Evolutionary conservation across 345 rosid genomes (phyloP), one percentile per base, ranked within the genome.

Genomic region (Populus simonii): DNA sequence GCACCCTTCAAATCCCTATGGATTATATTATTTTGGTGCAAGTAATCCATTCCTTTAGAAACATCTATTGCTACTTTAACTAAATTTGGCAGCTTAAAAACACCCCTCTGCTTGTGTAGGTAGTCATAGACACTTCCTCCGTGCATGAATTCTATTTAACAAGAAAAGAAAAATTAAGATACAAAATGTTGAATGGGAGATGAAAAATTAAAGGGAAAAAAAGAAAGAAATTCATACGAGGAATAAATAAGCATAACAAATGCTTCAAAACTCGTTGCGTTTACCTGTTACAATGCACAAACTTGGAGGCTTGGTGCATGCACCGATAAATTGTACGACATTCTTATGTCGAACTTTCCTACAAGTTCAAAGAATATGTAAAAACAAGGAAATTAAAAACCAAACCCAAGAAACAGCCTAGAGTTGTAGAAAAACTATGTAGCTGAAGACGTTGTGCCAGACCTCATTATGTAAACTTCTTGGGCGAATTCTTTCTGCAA

Each of bases 101-200:
- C 89, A 74, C 98, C 98, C 81, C 79, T 89, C 74, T 89, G 97
- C 86, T 96, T 96, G 85, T 96, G 99, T 75, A 96, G 89, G 86
- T 93, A 96, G 84, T 96, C 99, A 82, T 96, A 96, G 41, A 96
- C 98, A 85, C 99, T 96, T 83, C 99, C 99, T 78, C 99, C 97
- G 35, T 90, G 84, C 99, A 96, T 96, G 83, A 87, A 96, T 82
- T 96, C 99, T 96, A 25, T 45, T 57, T 72, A 57, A 70, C 31
- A 55, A 66, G 20, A 53, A 62, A 36, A 38, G 66, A 63, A 49
- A 41, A 67, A 71, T 22, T 31, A 62, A 27, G 27, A 69, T 74
- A 80, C 74, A 81, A 66, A 35, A 38, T 22, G 3, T 23, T 35
- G 7, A 70, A 8, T 22, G 43, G 41, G 47, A 69, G 69, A 72